Base-by-base conservation (phyloP, 2,329 filamentous ascomycete species). In the Aureobasidium leucospermi region DNA sequence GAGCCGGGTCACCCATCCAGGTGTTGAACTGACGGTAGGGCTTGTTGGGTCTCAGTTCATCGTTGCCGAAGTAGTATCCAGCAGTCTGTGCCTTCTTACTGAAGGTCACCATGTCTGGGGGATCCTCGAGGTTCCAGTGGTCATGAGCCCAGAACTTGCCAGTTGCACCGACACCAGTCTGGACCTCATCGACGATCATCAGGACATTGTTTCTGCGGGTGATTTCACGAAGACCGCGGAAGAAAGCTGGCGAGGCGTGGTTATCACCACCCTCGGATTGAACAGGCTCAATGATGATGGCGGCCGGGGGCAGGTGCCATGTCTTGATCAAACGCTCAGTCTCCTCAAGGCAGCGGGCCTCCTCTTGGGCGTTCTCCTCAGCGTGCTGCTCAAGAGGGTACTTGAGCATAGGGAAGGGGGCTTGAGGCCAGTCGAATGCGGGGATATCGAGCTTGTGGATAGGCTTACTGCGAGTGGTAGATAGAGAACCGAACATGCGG, bases 141-240 rank as follows among this genome's bases (percentile, higher is more conserved):
- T 95, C 90, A 77, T 96, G 90, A 8, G 90, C 90, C 90, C 90
- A 96, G 84, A 95, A 94, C 73, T 88, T 90, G 67, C 90, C 90
- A 0, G 90, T 96, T 41, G 90, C 90, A 66, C 90, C 90, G 34
- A 96, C 85, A 69, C 90, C 90, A 4, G 90, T 96, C 76, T 96
- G 90, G 10, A 96, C 90, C 76, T 96, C 90, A 72, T 96, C 90
- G 65, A 94, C 90, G 70, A 96, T 96, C 73, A 96, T 80, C 59
- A 94, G 84, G 32, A 94, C 81, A 67, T 85, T 81, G 76, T 89
- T 82, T 73, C 85, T 85, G 72, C 83, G 82, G 42, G 90, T 94
- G 62, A 96, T 74, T 41, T 85, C 86, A 62, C 90, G 88, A 52
- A 96, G 83, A 60, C 86, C 86, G 62, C 80, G 85, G 86, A 96